Evolutionary conservation across 2,329 filamentous ascomycete species (phyloP).

Genomic region (Septoria linicola): DNA sequence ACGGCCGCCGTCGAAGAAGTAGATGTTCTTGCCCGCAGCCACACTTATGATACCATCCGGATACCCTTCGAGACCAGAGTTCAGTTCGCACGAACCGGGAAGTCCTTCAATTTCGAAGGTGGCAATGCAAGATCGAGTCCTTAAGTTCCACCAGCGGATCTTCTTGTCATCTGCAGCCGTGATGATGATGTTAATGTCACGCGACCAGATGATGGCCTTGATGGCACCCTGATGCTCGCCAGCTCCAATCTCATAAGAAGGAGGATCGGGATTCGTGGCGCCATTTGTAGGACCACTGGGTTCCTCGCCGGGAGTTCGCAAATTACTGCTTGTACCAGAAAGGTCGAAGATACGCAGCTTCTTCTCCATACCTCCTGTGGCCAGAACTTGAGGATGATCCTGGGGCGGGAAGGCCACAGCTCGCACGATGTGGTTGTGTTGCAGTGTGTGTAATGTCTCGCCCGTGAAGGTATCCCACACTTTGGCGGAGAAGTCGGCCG

Average conservation of each 20-base stretch:
- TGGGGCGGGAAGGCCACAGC: conserved; percentile 74
- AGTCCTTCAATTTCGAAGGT: conserved; percentile 77
- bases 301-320: conserved; percentile 18
- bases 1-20: conserved; percentile 78
- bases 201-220: conserved; percentile 90
- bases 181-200: conserved; percentile 78
- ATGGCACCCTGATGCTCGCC: conserved; percentile 83
- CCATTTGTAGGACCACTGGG: conserved; percentile 13
- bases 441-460: conserved; percentile 79
- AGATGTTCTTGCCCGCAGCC: conserved; percentile 88
- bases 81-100: conserved; percentile 91
- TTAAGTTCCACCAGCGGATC: conserved; percentile 90
- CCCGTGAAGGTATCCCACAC: conserved; percentile 97
- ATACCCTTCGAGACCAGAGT: conserved; percentile 61
- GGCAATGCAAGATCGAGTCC: conserved; percentile 70
- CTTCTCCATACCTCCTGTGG: conserved; percentile 94
- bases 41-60: conserved; percentile 75
- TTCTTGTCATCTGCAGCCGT: conserved; percentile 90
- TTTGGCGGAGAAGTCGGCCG: conserved; percentile 87
- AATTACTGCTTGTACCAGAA: conserved; percentile 51
- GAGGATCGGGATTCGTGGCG: conserved; percentile 31
- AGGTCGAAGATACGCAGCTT: conserved; percentile 93
- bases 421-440: conserved; percentile 93
- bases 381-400: conserved; percentile 72
- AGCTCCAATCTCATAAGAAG: conserved; percentile 82